phyloP scores from a whole-genome alignment of 2,329 filamentous ascomycete species.

The Didymella lethalis region DNA sequence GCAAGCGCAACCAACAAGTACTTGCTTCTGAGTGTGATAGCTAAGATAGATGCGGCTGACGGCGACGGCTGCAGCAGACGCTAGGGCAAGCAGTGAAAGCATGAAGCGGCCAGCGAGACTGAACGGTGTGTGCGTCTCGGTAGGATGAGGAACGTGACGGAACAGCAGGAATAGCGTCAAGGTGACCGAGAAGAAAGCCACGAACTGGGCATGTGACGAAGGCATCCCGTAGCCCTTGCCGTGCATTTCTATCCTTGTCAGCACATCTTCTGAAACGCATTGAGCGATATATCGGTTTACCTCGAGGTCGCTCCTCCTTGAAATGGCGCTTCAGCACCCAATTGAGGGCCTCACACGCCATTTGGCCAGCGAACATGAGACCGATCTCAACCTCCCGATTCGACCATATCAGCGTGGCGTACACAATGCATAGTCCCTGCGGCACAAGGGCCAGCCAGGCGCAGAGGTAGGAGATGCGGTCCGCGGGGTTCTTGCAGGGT shows the following conservation, averaged over 20 bases:
- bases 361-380: conserved; percentile 90
- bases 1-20: conserved; percentile 77
- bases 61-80: conserved; percentile 65
- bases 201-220: conserved; percentile 92
- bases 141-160: conserved; percentile 66
- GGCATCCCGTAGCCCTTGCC: conserved; percentile 99
- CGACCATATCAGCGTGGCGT: conserved; percentile 88
- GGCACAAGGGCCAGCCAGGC: conserved; percentile 95
- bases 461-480: conserved; percentile 83
- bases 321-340: conserved; percentile 88
- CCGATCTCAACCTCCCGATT: conserved; percentile 89
- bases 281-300: conserved; percentile 57
- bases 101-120: conserved; percentile 67
- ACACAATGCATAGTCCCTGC: conserved; percentile 88
- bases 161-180: conserved; percentile 84
- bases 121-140: conserved; percentile 63
- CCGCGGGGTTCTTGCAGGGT: conserved; percentile 76
- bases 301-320: conserved; percentile 86
- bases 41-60: conserved; percentile 87
- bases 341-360: conserved; percentile 90
- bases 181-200: conserved; percentile 87
- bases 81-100: conserved; percentile 55
- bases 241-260: conserved; percentile 65
- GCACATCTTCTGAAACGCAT: conserved; percentile 1
- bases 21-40: conserved; percentile 90